Conservation (phyloP, 164 flowering plant species). For the Kingdonia uniflora region DNA sequence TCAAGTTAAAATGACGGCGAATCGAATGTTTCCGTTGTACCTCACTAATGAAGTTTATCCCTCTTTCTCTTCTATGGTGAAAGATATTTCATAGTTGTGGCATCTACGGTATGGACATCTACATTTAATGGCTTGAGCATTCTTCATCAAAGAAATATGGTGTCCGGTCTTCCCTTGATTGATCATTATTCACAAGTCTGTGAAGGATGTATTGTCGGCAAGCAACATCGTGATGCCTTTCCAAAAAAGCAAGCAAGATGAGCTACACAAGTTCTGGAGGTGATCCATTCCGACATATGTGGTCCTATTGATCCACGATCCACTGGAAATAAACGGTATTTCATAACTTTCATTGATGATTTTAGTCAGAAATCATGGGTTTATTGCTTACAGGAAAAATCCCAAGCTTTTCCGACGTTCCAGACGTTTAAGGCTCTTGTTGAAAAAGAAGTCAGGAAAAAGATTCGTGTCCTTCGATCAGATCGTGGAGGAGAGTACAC, state of each 20-base stretch:
- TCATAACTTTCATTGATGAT: neutral
- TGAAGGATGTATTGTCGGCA: conserved; percentile 2
- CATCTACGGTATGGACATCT: neutral
- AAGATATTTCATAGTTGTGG: neutral
- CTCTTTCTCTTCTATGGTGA: neutral
- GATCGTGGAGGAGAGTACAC: neutral
- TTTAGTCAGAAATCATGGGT: neutral
- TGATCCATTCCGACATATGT: neutral
- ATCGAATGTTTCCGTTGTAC: neutral
- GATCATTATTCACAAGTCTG: neutral
- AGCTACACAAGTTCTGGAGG: neutral
- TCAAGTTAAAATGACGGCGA: conserved; percentile 2
- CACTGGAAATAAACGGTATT: neutral
- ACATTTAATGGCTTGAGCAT: neutral
- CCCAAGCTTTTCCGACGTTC: too few relatives aligned
- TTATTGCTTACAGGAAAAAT: neutral
- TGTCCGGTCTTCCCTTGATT: neutral
- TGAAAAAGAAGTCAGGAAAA: neutral
- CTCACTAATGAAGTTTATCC: neutral
- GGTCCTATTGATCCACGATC: too few relatives aligned
- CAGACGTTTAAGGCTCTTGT: neutral
- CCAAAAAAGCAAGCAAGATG: neutral
- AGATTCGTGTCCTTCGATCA: neutral
- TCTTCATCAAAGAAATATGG: neutral
- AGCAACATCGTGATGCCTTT: conserved; percentile 3